Evolutionary conservation across 805 yeast genomes (phyloP).

Genomic region (Hanseniaspora pseudoguilliermondii): DNA sequence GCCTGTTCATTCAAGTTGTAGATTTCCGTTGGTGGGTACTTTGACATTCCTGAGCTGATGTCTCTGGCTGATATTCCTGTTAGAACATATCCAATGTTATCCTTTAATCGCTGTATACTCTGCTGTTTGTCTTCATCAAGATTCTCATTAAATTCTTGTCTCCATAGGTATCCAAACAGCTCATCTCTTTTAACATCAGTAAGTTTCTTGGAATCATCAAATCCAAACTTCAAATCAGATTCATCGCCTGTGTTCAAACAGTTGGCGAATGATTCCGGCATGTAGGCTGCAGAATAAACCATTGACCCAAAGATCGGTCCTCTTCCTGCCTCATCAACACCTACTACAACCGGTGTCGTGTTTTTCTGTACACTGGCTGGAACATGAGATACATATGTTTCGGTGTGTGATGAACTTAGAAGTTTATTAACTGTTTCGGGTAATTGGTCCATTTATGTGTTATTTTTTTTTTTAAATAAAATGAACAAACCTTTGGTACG

Average conservation of each 20-base stretch:
- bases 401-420: conserved; percentile 25
- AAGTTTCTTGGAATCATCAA: conserved; percentile 85
- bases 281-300: conserved; percentile 87
- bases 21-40: conserved; percentile 38
- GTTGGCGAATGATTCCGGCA: conserved; percentile 22
- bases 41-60: conserved; percentile 78
- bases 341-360: conserved; percentile 41
- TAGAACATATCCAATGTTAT: conserved; percentile 68
- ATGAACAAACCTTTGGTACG: neutral
- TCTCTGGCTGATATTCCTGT: conserved; percentile 76
- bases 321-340: conserved; percentile 97
- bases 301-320: conserved; percentile 97
- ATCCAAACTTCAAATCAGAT: conserved; percentile 50
- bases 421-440: conserved; percentile 25
- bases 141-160: conserved; percentile 24
- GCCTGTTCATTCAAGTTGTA: conserved; percentile 87
- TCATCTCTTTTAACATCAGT: conserved; percentile 57
- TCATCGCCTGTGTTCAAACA: conserved; percentile 32
- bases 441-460: conserved; percentile 4
- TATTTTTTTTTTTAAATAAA: neutral
- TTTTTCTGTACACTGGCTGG: conserved; percentile 31
- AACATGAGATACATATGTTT: conserved; percentile 38
- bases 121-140: conserved; percentile 32
- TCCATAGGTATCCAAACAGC: conserved; percentile 48
- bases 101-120: conserved; percentile 18